Conservation (phyloP, 2,329 filamentous ascomycete genomes). For the Scortechinia acanthostroma region DNA sequence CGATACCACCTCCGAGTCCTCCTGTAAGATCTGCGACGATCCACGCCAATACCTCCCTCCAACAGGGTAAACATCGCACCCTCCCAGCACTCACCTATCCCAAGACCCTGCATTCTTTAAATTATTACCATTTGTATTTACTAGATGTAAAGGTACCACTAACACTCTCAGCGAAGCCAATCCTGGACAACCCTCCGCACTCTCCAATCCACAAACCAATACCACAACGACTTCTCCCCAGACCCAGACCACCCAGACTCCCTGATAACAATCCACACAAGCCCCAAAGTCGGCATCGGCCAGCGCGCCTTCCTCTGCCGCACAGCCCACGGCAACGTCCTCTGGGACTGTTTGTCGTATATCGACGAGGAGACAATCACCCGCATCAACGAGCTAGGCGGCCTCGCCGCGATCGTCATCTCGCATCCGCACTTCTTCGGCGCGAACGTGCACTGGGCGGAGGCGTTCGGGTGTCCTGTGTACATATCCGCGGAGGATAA, state of each 20-base stretch:
- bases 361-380: not conserved
- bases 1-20: no score
- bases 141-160: no score
- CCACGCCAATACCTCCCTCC: not conserved
- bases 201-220: no score
- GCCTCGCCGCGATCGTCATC: constrained; percentile 66
- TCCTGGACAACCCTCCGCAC: no score
- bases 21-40: no score
- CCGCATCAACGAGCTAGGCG: constrained; percentile 57
- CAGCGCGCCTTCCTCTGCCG: not conserved
- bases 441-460: constrained; percentile 69
- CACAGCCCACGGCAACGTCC: not conserved
- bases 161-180: no score
- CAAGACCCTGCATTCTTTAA: not conserved
- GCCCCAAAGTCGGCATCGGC: not conserved
- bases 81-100: no score
- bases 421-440: constrained; percentile 79
- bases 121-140: no score
- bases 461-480: constrained; percentile 61
- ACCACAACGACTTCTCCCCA: no score
- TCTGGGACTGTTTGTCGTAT: not conserved
- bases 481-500: constrained; percentile 62
- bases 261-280: not conserved
- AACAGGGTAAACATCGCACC: not conserved
- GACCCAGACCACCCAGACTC: no score